Conservation (phyloP, 352 stramenopile genomes). For the Phytophthora meadii region DNA sequence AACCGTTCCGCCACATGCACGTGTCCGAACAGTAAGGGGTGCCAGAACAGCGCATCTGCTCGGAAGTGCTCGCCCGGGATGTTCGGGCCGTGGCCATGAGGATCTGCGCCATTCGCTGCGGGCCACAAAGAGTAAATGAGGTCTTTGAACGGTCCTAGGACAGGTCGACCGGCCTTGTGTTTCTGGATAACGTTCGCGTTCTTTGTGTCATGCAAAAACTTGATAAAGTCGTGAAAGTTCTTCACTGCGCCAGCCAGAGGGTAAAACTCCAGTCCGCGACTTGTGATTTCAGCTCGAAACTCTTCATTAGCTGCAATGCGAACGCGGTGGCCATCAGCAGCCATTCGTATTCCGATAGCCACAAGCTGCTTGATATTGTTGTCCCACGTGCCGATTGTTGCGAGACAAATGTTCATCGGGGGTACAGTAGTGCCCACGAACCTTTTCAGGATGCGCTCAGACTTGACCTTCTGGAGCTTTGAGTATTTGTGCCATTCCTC, state of each 20-base stretch:
- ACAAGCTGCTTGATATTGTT: conserved; percentile 68
- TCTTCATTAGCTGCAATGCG: conserved; percentile 78
- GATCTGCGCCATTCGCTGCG: conserved; percentile 34
- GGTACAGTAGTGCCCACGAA: conserved; percentile 26
- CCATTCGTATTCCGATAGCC: conserved; percentile 65
- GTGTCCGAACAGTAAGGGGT: conserved; percentile 51
- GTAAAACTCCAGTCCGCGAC: conserved; percentile 57
- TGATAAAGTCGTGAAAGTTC: conserved; percentile 47
- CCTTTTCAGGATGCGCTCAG: conserved; percentile 24
- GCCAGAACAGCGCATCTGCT: conserved; percentile 49
- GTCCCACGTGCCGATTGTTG: conserved; percentile 54
- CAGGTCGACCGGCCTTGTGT: conserved; percentile 26
- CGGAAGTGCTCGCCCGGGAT: conserved; percentile 48
- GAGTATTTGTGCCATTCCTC: conserved; percentile 37
- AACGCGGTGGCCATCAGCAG: conserved; percentile 78
- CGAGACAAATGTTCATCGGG: conserved; percentile 55
- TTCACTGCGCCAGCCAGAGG: conserved; percentile 39
- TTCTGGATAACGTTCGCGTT: conserved; percentile 33
- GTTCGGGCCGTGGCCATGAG: conserved; percentile 30
- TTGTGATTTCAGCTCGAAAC: conserved; percentile 62
- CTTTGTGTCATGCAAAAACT: conserved; percentile 44
- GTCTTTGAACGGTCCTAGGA: conserved; percentile 36
- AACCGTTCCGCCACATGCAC: conserved; percentile 49
- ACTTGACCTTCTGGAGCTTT: conserved; percentile 34
- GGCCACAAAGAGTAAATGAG: conserved; percentile 50